Evolutionary conservation across 257 asterid species (phyloP), one percentile per base, ranked within the genome.

Genomic region (Rehmannia glutinosa): DNA sequence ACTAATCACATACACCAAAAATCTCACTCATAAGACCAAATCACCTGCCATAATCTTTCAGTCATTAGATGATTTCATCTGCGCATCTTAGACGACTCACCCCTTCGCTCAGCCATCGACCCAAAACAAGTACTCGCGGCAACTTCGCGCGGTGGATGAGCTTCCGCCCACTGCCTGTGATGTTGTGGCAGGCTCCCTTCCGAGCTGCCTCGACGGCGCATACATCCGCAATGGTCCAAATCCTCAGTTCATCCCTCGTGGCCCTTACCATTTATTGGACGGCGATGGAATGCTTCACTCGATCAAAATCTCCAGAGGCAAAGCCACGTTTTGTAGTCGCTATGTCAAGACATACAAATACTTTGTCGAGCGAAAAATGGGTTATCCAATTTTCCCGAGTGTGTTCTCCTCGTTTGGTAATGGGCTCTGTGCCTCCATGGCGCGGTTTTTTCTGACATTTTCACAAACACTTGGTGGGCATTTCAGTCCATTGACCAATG

Each of bases 271-370:
- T 54, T 41, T 74, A 23, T 78, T 76, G 0, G 89, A 86, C 1
- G 89, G 92, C 1, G 89, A 86, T 32, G 87, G 92, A 32, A 86
- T 86, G 92, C 87, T 86, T 17, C 92, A 83, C 46, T 57, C 77
- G 17, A 62, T 81, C 38, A 78, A 6, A 39, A 83, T 86, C 60
- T 75, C 81, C 5, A n/a, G 43, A 32, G 87, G 92, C 5, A 49
- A 53, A 58, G 83, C 87, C 17, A 65, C 62, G 23, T 21, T 55
- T 17, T 55, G 62, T 17, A 55, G 62, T 12, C 62, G 62, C 62
- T 55, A 55, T 17, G 62, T 55, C 39, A n/a, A 17, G 5, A 55
- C 62, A 3, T 23, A 55, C 62, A 55, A 55, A 4, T 23, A 55
- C 42, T 5, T 0, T 0, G 41, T 16, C 5, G 62, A 55, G 23